Percentiles rank a stretch among this genome's conserved stretches.
These are phyloP conservation scores for Cercospora zeina DNA, from an alignment of 2,329 filamentous ascomycete species.

Conservation along the genomic window DNA sequence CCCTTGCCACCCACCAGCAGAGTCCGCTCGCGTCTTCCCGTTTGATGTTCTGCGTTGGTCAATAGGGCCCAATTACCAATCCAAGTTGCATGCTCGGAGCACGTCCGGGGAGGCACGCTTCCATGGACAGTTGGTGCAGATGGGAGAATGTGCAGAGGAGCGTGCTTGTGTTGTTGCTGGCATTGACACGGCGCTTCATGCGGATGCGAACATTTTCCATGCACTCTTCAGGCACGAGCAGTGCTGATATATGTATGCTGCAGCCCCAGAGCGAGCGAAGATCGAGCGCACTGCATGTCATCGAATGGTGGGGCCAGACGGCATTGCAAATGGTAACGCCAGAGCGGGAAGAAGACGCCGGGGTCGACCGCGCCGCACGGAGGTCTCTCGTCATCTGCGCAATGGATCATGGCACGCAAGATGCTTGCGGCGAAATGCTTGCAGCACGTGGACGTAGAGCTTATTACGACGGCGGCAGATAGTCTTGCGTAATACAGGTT, in stretches of 20 bases:
- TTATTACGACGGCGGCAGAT: neutral
- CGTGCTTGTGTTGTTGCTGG: neutral
- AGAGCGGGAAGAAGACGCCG: neutral
- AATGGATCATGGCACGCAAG: slow-evolving; percentile 1
- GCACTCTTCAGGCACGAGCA: neutral
- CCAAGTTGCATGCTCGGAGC: too few species aligned
- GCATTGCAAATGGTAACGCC: neutral
- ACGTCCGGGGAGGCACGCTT: neutral
- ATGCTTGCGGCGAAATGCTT: neutral
- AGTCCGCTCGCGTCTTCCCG: too few species aligned
- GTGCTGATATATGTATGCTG: neutral
- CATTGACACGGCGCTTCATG: neutral
- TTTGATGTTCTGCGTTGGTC: too few species aligned
- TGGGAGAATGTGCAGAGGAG: neutral
- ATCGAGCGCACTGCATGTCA: neutral
- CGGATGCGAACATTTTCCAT: neutral
- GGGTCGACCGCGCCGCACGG: neutral
- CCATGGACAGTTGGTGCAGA: neutral
- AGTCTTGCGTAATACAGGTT: too few species aligned
- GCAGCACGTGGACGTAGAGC: neutral
- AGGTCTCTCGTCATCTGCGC: neutral
- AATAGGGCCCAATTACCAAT: too few species aligned
- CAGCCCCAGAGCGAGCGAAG: neutral
- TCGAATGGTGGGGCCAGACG: neutral
- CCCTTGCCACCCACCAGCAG: too few species aligned